These are phyloP conservation scores for Funneliformis geosporum DNA, from an alignment of 192 early-diverging fungal species.

Conservation along the genomic window DNA sequence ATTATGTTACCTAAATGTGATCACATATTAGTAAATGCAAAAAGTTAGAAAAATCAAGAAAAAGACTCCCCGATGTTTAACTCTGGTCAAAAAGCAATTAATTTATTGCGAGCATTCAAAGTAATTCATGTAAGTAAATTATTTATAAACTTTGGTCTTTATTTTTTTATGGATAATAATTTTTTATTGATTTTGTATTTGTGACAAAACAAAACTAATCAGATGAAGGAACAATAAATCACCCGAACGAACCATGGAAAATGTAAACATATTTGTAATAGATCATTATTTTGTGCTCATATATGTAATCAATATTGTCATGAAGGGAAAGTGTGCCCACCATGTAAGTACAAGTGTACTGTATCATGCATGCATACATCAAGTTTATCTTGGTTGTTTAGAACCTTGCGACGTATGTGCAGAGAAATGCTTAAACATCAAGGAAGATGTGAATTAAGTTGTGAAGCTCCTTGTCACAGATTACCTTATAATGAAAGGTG, in stretches of 20 bases:
- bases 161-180: background rate
- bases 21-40: slow-evolving; percentile 32
- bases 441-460: slow-evolving; percentile 48
- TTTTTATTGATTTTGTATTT: no score
- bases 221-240: no score
- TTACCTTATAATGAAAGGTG: slow-evolving; percentile 59
- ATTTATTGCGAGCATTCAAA: slow-evolving; percentile 44
- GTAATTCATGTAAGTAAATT: slow-evolving; percentile 12
- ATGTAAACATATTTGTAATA: slow-evolving; percentile 24
- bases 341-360: slow-evolving; percentile 44
- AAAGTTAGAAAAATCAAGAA: slow-evolving; percentile 32
- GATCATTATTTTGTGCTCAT: slow-evolving; percentile 39
- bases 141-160: no score
- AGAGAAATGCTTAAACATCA: slow-evolving; percentile 47
- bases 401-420: slow-evolving; percentile 48
- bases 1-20: slow-evolving; percentile 33
- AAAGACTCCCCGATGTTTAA: background rate
- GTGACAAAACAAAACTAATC: no score
- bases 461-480: slow-evolving; percentile 57
- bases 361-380: slow-evolving; percentile 42
- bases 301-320: slow-evolving; percentile 23
- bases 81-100: slow-evolving; percentile 29
- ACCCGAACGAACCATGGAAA: slow-evolving; percentile 10
- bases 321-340: slow-evolving; percentile 27
- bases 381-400: slow-evolving; percentile 43